Conservation (phyloP, 768 basidiomycete genomes). For the Lentinus brumalis region DNA sequence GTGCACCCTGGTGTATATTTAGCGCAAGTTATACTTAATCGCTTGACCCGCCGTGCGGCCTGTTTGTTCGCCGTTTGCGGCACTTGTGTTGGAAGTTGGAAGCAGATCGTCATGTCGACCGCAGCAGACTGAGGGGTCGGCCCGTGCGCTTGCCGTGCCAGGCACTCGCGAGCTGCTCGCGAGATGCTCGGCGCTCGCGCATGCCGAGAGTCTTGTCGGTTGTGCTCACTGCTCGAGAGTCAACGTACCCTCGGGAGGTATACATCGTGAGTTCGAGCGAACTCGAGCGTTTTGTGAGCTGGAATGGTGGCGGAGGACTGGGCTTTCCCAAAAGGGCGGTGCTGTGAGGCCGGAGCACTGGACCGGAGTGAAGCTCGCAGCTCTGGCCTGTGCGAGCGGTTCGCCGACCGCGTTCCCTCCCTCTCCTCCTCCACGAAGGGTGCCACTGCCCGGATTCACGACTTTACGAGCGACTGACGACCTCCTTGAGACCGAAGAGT, state of each 20-base stretch:
- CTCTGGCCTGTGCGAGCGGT: no score
- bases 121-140: not conserved
- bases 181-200: no score
- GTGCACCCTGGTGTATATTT: conserved; percentile 1
- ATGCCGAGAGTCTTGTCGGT: no score
- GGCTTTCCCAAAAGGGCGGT: not conserved
- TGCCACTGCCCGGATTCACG: no score
- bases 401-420: not conserved
- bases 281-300: no score
- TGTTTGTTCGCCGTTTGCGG: no score
- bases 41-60: not conserved
- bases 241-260: no score
- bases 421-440: not conserved
- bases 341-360: conserved; percentile 2
- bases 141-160: not conserved
- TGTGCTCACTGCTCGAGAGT: no score
- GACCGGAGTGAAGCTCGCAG: no score
- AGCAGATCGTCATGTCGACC: conserved; percentile 9
- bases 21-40: not conserved
- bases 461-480: not conserved
- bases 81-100: not conserved
- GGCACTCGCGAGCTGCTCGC: not conserved
- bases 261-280: no score
- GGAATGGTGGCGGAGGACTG: not conserved
- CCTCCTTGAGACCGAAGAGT: not conserved